phyloP scores from a whole-genome alignment of 177 flowering plant species.

The Vitis hybrid region DNA sequence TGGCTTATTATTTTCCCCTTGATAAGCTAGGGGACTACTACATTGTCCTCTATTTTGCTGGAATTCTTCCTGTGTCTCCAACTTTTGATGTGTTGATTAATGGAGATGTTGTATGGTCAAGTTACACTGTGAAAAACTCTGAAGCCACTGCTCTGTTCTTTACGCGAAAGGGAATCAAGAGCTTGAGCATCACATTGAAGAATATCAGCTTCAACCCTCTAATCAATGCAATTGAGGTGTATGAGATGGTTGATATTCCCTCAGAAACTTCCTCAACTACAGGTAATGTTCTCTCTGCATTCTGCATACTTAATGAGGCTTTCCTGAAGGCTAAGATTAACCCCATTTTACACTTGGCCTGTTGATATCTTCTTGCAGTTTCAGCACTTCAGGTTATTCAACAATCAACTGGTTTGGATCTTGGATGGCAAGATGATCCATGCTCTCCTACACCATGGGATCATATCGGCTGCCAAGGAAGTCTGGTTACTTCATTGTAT shows the following conservation, averaged over 20 bases:
- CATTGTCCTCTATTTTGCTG: slow-evolving; percentile 73
- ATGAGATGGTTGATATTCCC: slow-evolving; percentile 67
- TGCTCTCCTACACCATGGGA: slow-evolving; percentile 81
- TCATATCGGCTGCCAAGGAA: slow-evolving; percentile 72
- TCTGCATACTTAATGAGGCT: neutral
- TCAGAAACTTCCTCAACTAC: slow-evolving; percentile 70
- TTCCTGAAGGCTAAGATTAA: slow-evolving; percentile 4
- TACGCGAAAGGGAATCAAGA: slow-evolving; percentile 34
- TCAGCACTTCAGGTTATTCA: slow-evolving; percentile 90
- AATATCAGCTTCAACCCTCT: slow-evolving; percentile 55
- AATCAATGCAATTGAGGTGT: slow-evolving; percentile 79
- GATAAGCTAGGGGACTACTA: slow-evolving; percentile 58
- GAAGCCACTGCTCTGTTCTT: slow-evolving; percentile 42
- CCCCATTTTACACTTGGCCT: neutral
- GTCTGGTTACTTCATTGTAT: slow-evolving; percentile 67
- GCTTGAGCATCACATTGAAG: slow-evolving; percentile 58
- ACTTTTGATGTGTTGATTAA: slow-evolving; percentile 60
- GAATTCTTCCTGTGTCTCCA: slow-evolving; percentile 67
- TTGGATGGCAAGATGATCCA: slow-evolving; percentile 91
- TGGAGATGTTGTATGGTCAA: slow-evolving; percentile 45
- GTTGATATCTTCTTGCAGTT: slow-evolving; percentile 41
- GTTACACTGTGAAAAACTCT: slow-evolving; percentile 44
- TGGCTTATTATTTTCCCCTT: slow-evolving; percentile 60
- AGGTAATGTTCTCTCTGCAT: slow-evolving; percentile 39
- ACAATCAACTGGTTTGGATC: slow-evolving; percentile 62